Percentiles rank a stretch among this genome's conserved stretches.
These are phyloP conservation scores for Antarctomyces pellizariae DNA, from an alignment of 495 filamentous ascomycete species.

Conservation along the genomic window DNA sequence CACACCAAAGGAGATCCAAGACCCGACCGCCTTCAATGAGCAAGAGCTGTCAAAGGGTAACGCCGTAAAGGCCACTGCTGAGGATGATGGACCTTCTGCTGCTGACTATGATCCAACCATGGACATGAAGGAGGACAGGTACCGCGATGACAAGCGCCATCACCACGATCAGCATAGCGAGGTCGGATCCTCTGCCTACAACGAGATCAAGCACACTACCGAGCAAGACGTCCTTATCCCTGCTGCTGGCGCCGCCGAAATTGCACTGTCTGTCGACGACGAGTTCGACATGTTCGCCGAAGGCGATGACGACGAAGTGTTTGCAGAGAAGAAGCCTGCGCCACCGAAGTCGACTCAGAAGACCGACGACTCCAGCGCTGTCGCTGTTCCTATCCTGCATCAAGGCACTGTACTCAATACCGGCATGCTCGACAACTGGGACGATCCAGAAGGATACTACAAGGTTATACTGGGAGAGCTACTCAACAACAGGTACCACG, in stretches of 20 bases:
- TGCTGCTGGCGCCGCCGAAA: not conserved
- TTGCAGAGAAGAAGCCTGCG: conserved; percentile 32
- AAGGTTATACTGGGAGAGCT: conserved; percentile 76
- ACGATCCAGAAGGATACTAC: conserved; percentile 88
- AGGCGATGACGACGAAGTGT: conserved; percentile 75
- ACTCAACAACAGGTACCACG: conserved; percentile 66
- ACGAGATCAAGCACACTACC: conserved; percentile 29
- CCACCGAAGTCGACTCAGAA: conserved; percentile 18
- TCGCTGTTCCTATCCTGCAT: conserved; percentile 23
- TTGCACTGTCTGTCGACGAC: conserved; percentile 14
- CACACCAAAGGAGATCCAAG: conserved; percentile 19
- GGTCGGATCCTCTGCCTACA: conserved; percentile 32
- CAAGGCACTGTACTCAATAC: conserved; percentile 44
- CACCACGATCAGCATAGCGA: conserved; percentile 18
- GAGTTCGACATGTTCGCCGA: conserved; percentile 95
- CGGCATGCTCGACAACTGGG: conserved; percentile 80
- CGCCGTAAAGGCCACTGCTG: conserved; percentile 23
- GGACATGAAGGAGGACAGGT: conserved; percentile 77
- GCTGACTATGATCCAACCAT: conserved; percentile 87
- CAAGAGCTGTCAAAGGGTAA: conserved; percentile 37
- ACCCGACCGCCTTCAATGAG: conserved; percentile 22
- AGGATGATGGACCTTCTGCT: conserved; percentile 65
- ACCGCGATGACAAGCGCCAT: conserved; percentile 41
- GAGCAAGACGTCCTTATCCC: conserved; percentile 33
- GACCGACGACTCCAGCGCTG: conserved; percentile 15